Evolutionary conservation across 331 rosid genomes (phyloP).

Genomic region (Quercus phellos): DNA sequence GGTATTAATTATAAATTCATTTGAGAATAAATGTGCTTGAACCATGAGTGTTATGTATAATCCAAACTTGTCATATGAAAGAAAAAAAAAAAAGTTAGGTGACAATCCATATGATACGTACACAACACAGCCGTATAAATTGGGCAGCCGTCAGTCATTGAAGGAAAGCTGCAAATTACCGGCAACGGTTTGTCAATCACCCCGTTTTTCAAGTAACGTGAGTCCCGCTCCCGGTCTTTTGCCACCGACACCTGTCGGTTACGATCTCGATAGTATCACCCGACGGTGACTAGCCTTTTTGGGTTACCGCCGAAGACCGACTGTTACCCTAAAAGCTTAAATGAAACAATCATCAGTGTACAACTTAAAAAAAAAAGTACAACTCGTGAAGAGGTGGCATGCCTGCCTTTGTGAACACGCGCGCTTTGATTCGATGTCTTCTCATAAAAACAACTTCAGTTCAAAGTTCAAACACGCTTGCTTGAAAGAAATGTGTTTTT

Average conservation of each 20-base stretch:
- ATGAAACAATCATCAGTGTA: not conserved
- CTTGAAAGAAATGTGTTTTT: no score
- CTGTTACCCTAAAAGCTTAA: not conserved
- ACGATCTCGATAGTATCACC: not conserved
- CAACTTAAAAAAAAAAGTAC: not conserved
- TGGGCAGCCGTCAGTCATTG: not conserved
- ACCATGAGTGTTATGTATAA: no score
- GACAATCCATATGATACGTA: no score
- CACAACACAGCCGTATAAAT: not conserved
- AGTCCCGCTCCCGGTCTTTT: not conserved
- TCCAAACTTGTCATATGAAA: no score
- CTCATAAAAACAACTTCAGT: no score
- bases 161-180: not conserved
- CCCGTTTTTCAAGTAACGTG: not conserved
- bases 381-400: not conserved
- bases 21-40: no score
- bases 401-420: no score
- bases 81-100: no score
- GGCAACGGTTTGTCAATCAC: not conserved
- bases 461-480: no score
- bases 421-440: no score
- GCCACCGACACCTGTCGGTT: not conserved
- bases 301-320: not conserved
- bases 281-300: not conserved
- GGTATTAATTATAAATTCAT: no score